Evolutionary conservation across 352 stramenopile genomes (phyloP), one percentile per base, ranked within the genome.

Genomic region (Globisporangium emineosum): DNA sequence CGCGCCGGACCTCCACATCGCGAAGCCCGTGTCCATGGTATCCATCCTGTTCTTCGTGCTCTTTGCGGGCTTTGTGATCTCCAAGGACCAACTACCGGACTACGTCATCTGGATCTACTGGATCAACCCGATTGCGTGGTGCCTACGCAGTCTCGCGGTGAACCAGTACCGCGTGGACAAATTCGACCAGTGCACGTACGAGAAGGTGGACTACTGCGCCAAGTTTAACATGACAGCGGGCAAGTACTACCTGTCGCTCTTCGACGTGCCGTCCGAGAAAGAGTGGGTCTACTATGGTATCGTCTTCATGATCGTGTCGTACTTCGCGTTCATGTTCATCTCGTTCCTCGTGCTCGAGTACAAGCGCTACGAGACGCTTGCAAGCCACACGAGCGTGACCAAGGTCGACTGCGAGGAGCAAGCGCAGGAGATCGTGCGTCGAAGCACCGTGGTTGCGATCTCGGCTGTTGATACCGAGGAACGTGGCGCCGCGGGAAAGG

Each of bases 71-170:
- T 81, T 79, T 27, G 43, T 78, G 47, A 63, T 78, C 33, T 50
- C 72, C 13, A 64, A 72, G 32, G 32, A 73, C 30, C 21, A 65
- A 3, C 70, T 83, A 4, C 73, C 72, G n/a, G n/a, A n/a, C n/a
- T n/a, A n/a, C n/a, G n/a, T n/a, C n/a, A n/a, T n/a, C n/a, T n/a
- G n/a, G n/a, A 12, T 79, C 42, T 83, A 77, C 62, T 82, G 62
- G 53, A 53, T 83, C 15, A 77, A 80, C 50, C 75, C 75, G 21
- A 67, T 81, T 13, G 32, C 61, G 0, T 81, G 73, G 73, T 55
- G 29, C 25, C 56, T 69, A 25, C 68, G 72, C 19, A 51, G 60
- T 23, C 49, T 78, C 17, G 57, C 58, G 27, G 45, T 73, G 30
- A 72, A 69, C 30, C 29, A 69, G 47, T 68, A 69, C n/a, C 58